Conservation (phyloP, 352 stramenopile genomes). For the Achlya hypogyna region DNA sequence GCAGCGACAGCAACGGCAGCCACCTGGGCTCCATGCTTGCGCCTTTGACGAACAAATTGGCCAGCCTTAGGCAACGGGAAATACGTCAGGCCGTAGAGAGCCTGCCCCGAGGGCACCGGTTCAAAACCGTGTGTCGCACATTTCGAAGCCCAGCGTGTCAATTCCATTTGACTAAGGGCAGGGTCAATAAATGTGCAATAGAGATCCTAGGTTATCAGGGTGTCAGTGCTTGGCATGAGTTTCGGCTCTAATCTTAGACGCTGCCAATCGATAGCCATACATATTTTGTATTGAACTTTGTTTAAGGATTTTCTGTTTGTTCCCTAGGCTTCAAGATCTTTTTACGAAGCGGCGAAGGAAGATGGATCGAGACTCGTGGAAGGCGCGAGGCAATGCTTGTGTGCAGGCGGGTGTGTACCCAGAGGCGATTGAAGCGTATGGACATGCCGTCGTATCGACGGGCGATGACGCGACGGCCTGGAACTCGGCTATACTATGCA, state of each 20-base stretch:
- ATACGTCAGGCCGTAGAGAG: too few species aligned
- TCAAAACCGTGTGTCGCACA: slow-evolving; percentile 52
- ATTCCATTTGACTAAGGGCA: slow-evolving; percentile 85
- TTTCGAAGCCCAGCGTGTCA: slow-evolving; percentile 86
- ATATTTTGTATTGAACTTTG: slow-evolving; percentile 23
- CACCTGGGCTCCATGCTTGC: too few species aligned
- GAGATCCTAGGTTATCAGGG: slow-evolving; percentile 43
- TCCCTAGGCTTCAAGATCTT: too few species aligned
- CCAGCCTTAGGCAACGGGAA: too few species aligned
- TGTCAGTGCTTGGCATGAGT: slow-evolving; percentile 70
- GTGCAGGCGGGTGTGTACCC: slow-evolving; percentile 39
- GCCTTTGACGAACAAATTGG: too few species aligned
- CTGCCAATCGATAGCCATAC: slow-evolving; percentile 78
- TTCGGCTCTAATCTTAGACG: slow-evolving; percentile 43
- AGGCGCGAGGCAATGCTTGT: slow-evolving; percentile 45
- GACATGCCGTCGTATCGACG: slow-evolving; percentile 11
- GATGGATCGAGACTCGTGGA: slow-evolving; percentile 31
- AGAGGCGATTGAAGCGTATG: slow-evolving; percentile 46
- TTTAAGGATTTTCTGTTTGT: slow-evolving; percentile 18
- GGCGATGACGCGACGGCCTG: slow-evolving; percentile 20
- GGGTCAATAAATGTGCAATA: slow-evolving; percentile 85
- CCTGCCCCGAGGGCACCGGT: slow-evolving; percentile 22
- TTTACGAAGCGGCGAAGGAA: slow-evolving; percentile 23
- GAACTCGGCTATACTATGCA: slow-evolving; percentile 47
- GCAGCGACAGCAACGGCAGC: too few species aligned